Conservation (phyloP, 768 basidiomycete species). For the Tylopilus subfusipes region DNA sequence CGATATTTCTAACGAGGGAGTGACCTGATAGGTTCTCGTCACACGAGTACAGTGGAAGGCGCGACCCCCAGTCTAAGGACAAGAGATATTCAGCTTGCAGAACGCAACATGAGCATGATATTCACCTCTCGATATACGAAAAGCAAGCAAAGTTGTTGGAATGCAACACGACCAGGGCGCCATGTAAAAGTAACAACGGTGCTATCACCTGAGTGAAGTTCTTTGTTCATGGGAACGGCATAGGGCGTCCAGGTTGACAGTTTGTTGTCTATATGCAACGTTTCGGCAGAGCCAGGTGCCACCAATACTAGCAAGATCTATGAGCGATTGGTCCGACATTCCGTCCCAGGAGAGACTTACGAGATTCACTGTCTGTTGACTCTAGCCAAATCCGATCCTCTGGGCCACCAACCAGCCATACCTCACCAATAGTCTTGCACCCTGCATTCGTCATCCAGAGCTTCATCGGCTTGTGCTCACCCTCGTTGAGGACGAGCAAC, state of each 20-base stretch:
- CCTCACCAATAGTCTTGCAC: constrained; percentile 51
- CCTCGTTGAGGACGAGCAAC: constrained; percentile 54
- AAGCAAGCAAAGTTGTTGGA: constrained; percentile 54
- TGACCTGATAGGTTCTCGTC: constrained; percentile 55
- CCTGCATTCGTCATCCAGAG: constrained; percentile 71
- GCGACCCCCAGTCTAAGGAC: constrained; percentile 40
- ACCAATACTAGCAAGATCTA: constrained; percentile 11
- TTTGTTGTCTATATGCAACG: constrained; percentile 50
- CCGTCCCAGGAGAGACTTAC: constrained; percentile 13
- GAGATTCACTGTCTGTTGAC: constrained; percentile 18
- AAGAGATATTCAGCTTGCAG: constrained; percentile 3
- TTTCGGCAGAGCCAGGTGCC: constrained; percentile 30
- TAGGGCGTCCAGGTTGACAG: constrained; percentile 45
- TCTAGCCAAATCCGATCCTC: constrained; percentile 63
- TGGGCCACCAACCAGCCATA: constrained; percentile 64
- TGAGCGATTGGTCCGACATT: constrained; percentile 3
- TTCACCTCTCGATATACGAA: constrained; percentile 66
- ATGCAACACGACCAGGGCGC: constrained; percentile 47
- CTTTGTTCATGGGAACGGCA: constrained; percentile 39
- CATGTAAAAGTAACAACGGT: constrained; percentile 51
- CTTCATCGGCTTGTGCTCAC: constrained; percentile 56
- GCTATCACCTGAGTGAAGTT: constrained; percentile 46
- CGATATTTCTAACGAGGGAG: constrained; percentile 53
- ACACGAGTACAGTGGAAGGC: constrained; percentile 59
- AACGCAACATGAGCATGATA: background rate